phyloP scores from a whole-genome alignment of 2,329 filamentous ascomycete genomes.

The Scedosporium apiospermum region DNA sequence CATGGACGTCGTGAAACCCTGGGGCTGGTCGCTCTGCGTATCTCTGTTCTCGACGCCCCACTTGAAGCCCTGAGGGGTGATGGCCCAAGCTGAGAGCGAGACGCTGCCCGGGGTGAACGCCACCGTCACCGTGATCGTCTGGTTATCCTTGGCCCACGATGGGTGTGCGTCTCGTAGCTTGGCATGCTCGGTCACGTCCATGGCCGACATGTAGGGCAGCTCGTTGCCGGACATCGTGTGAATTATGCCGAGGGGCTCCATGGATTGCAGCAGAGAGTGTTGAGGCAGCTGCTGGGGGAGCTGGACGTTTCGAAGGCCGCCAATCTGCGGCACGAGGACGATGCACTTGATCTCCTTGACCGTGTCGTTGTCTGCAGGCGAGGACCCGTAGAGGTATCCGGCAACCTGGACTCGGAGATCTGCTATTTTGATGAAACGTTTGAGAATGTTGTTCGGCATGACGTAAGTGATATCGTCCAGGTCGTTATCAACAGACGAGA shows the following conservation, averaged over 20 bases:
- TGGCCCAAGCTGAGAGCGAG: constrained; percentile 84
- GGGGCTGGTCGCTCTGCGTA: constrained; percentile 80
- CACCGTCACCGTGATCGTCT: constrained; percentile 89
- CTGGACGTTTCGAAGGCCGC: constrained; percentile 84
- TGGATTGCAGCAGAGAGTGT: constrained; percentile 75
- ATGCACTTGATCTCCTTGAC: constrained; percentile 97
- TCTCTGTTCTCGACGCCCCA: constrained; percentile 98
- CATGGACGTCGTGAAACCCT: constrained; percentile 85
- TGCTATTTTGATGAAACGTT: constrained; percentile 95
- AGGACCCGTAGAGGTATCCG: constrained; percentile 88
- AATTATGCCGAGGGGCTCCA: constrained; percentile 90
- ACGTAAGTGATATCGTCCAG: constrained; percentile 91
- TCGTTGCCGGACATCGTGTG: constrained; percentile 95
- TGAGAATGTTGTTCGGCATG: constrained; percentile 98
- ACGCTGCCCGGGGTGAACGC: constrained; percentile 96
- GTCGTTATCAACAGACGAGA: constrained; percentile 88
- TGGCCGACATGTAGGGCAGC: constrained; percentile 89
- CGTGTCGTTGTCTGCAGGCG: constrained; percentile 87
- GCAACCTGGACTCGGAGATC: constrained; percentile 95
- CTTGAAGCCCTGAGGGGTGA: constrained; percentile 87
- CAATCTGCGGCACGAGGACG: constrained; percentile 95
- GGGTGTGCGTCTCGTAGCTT: constrained; percentile 75
- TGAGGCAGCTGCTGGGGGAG: constrained; percentile 83
- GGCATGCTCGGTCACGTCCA: constrained; percentile 89
- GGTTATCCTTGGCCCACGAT: constrained; percentile 66